phyloP scores from a whole-genome alignment of 371 early-diverging fungal species.

The Mortierella sp. region DNA sequence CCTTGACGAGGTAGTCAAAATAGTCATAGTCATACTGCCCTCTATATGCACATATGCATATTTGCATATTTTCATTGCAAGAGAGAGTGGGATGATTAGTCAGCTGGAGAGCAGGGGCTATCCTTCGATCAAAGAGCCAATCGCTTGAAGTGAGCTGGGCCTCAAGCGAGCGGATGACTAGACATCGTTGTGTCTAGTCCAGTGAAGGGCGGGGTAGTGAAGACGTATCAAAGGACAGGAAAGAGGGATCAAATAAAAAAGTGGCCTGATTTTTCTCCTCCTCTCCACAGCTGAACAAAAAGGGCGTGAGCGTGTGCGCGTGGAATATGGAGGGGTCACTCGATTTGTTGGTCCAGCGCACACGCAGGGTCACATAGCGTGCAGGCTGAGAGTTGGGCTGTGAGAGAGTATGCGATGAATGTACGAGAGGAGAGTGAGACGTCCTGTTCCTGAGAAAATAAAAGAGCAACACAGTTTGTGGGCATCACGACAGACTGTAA shows the following conservation, averaged over 20 bases:
- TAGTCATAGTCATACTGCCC: constrained; percentile 88
- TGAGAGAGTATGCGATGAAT: too few relatives aligned
- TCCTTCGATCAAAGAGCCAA: too few relatives aligned
- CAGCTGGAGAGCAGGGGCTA: constrained; percentile 11
- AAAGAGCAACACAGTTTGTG: not conserved
- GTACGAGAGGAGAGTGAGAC: too few relatives aligned
- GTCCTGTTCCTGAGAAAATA: not conserved
- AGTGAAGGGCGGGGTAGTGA: constrained; percentile 1
- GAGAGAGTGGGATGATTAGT: constrained; percentile 7
- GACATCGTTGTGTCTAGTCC: too few relatives aligned
- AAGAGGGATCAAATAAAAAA: constrained; percentile 30
- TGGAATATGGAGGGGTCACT: constrained; percentile 10
- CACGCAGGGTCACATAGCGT: not conserved
- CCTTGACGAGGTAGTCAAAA: constrained; percentile 77
- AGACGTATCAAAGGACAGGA: too few relatives aligned
- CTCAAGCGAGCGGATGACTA: too few relatives aligned
- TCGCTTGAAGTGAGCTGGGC: too few relatives aligned
- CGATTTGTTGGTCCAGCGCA: too few relatives aligned
- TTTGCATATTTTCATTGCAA: too few relatives aligned
- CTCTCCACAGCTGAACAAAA: constrained; percentile 27
- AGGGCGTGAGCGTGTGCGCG: constrained; percentile 10
- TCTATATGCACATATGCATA: too few relatives aligned
- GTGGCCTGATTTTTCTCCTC: constrained; percentile 35
- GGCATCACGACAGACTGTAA: too few relatives aligned
- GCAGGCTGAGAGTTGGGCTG: not conserved